Evolutionary conservation across 2,329 filamentous ascomycete species (phyloP).

Genomic region (Botrytis squamosa): DNA sequence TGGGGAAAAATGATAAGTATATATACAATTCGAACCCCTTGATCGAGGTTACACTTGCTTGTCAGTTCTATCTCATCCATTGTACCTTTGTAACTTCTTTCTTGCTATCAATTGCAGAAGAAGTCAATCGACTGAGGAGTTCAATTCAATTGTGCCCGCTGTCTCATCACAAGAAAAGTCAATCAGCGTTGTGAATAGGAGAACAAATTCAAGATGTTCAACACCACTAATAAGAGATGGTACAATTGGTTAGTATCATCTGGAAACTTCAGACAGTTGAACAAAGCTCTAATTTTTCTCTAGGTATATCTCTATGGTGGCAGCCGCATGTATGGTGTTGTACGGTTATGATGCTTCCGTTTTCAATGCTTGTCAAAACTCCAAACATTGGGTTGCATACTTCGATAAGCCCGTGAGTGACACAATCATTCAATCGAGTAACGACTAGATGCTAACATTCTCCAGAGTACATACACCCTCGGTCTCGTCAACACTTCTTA

Average conservation of each 20-base stretch:
- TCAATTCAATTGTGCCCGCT: not conserved
- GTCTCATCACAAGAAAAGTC: not conserved
- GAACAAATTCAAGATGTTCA: constrained; percentile 6
- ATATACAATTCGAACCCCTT: not conserved
- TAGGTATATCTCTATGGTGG: constrained; percentile 68
- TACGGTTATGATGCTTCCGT: constrained; percentile 75
- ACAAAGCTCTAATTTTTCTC: not conserved
- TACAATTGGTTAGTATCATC: constrained; percentile 19
- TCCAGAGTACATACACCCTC: constrained; percentile 43
- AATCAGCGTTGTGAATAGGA: not conserved
- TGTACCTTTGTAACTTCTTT: not conserved
- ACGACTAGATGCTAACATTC: not conserved
- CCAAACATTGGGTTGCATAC: constrained; percentile 63
- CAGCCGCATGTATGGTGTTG: constrained; percentile 71
- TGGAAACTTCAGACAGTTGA: not conserved
- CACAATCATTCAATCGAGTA: not conserved
- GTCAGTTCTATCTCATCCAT: not conserved
- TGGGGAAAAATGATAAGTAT: not conserved
- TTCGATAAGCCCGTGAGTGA: constrained; percentile 47
- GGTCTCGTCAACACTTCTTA: constrained; percentile 66
- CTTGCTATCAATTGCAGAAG: not conserved
- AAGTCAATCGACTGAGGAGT: not conserved
- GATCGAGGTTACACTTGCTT: not conserved
- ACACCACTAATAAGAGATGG: constrained; percentile 17
- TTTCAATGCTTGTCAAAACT: constrained; percentile 70